These are phyloP conservation scores for Neodidymelliopsis sp. DNA, from an alignment of 2,329 filamentous ascomycete genomes.

Conservation along the genomic window DNA sequence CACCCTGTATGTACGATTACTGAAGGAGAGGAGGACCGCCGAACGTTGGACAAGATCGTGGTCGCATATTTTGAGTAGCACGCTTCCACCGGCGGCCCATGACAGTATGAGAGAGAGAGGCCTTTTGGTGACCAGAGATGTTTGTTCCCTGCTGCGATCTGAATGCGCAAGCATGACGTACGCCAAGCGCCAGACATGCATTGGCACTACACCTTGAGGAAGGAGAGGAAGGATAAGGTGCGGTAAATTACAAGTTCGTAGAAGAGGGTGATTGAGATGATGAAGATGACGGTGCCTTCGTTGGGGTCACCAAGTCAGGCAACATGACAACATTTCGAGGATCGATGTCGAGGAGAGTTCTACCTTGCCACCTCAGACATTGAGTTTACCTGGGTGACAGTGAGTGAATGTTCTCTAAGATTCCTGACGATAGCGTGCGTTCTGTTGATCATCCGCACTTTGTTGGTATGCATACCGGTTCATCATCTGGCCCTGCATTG, in stretches of 20 bases:
- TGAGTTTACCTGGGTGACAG: conserved; percentile 40
- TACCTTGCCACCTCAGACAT: conserved; percentile 14
- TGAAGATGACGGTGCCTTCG: conserved; percentile 1
- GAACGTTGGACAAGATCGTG: conserved; percentile 26
- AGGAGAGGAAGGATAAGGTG: conserved; percentile 33
- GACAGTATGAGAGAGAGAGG: conserved; percentile 27
- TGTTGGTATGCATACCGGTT: conserved; percentile 47
- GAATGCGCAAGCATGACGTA: conserved; percentile 33
- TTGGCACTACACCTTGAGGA: conserved; percentile 29
- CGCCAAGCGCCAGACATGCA: conserved; percentile 43
- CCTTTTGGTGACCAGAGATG: conserved; percentile 20
- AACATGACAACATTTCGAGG: background rate
- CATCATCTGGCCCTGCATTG: conserved; percentile 50
- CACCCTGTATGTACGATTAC: conserved; percentile 37
- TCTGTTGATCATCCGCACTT: conserved; percentile 38
- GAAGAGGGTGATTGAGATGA: conserved; percentile 18
- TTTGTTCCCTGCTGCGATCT: conserved; percentile 21
- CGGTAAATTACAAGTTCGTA: conserved; percentile 42
- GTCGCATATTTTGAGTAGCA: conserved; percentile 21
- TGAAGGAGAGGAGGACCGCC: conserved; percentile 26
- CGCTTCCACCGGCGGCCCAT: conserved; percentile 16
- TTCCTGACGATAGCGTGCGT: conserved; percentile 35
- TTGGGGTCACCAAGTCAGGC: background rate
- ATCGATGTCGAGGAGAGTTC: background rate
- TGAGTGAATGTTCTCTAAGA: conserved; percentile 40